These are phyloP conservation scores for Alternaria rosae DNA, from an alignment of 2,329 filamentous ascomycete genomes.

Conservation along the genomic window DNA sequence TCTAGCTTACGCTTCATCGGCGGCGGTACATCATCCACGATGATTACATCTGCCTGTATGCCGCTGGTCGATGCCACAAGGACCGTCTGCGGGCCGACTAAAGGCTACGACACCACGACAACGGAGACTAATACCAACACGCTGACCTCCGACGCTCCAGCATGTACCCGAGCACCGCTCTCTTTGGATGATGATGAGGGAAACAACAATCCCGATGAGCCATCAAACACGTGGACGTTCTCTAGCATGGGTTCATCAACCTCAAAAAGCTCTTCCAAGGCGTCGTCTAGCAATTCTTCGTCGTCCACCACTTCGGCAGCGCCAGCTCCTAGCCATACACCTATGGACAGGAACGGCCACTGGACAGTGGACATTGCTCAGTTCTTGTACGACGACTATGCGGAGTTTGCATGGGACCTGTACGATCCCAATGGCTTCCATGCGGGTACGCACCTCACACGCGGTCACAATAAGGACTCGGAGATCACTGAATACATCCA, in stretches of 20 bases:
- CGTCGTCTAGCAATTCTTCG: not conserved
- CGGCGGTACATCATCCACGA: constrained; percentile 17
- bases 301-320: not conserved
- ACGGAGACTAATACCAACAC: constrained; percentile 15
- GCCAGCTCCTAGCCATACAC: not conserved
- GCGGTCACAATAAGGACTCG: not conserved
- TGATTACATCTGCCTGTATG: constrained; percentile 26
- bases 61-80: constrained; percentile 20
- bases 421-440: constrained; percentile 23
- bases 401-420: constrained; percentile 23
- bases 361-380: constrained; percentile 25
- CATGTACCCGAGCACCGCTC: constrained; percentile 32
- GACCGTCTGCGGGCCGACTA: constrained; percentile 23
- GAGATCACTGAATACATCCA: constrained; percentile 10
- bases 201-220: constrained; percentile 25
- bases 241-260: not conserved
- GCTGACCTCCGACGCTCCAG: constrained; percentile 13
- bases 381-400: constrained; percentile 13
- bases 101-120: constrained; percentile 18
- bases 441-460: constrained; percentile 6
- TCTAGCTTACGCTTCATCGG: not conserved
- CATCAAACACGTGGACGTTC: constrained; percentile 2
- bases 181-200: constrained; percentile 42
- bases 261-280: not conserved
- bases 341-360: constrained; percentile 13